A percentile compares a stretch with the other conserved stretches of the same genome.
Evolutionary conservation across 257 asterid genomes (phyloP).

Genomic region (Nicotiana otophora): DNA sequence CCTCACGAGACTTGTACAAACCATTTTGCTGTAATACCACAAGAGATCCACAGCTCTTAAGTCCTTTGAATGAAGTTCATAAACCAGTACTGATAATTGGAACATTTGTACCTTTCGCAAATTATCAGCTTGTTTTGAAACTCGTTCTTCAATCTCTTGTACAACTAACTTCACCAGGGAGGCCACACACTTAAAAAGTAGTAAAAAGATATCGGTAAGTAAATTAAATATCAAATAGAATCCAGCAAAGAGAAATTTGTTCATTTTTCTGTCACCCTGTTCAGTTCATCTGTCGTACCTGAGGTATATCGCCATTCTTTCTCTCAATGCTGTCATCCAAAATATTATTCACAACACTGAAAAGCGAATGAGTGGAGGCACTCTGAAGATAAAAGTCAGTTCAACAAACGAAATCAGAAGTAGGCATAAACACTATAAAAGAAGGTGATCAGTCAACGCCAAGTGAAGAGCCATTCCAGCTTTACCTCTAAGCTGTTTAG

Average conservation of each 20-base stretch:
- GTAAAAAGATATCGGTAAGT: slow-evolving; percentile 17
- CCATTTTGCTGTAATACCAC: slow-evolving; percentile 62
- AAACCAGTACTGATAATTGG: background rate
- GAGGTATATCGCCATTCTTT: slow-evolving; percentile 68
- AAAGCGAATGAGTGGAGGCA: slow-evolving; percentile 67
- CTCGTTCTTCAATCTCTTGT: slow-evolving; percentile 85
- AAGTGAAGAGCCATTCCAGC: slow-evolving; percentile 4
- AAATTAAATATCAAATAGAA: slow-evolving; percentile 19
- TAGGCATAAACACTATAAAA: background rate
- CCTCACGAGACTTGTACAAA: slow-evolving; percentile 76
- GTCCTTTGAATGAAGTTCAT: background rate
- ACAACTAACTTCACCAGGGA: slow-evolving; percentile 73
- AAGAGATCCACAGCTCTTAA: background rate
- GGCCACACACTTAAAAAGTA: slow-evolving; percentile 56
- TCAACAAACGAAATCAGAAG: slow-evolving; percentile 14
- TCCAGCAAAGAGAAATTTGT: background rate
- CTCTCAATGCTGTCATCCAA: slow-evolving; percentile 77
- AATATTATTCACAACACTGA: slow-evolving; percentile 50
- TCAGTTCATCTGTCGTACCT: slow-evolving; percentile 44
- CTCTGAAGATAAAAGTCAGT: slow-evolving; percentile 44
- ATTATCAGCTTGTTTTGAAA: slow-evolving; percentile 55
- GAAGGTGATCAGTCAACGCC: background rate
- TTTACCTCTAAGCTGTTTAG: slow-evolving; percentile 70
- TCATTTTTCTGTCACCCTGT: slow-evolving; percentile 15
- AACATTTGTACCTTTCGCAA: slow-evolving; percentile 58